These are phyloP conservation scores for Clarireedia paspali DNA, from an alignment of 2,329 filamentous ascomycete genomes.

Conservation along the genomic window DNA sequence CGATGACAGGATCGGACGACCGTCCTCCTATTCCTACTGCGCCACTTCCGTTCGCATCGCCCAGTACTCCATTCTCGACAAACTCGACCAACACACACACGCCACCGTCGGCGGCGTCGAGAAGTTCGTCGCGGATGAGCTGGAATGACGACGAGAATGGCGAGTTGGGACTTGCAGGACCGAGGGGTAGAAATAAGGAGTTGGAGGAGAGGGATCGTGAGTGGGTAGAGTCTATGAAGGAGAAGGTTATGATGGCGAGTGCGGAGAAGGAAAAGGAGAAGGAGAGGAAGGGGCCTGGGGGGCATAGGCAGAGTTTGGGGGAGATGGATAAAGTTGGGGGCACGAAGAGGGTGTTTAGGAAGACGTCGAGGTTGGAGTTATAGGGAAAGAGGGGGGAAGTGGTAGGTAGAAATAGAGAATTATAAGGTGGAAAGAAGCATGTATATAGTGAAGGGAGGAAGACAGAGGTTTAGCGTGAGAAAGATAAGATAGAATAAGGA, in stretches of 20 bases:
- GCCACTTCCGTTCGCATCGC: conserved; percentile 17
- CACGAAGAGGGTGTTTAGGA: conserved; percentile 60
- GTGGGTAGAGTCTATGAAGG: conserved; percentile 79
- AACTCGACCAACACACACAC: conserved; percentile 1
- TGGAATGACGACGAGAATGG: conserved; percentile 52
- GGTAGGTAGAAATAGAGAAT: too few relatives aligned
- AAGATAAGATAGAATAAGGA: too few relatives aligned
- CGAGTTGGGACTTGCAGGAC: conserved; percentile 57
- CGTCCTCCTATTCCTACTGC: too few relatives aligned
- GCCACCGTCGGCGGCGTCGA: conserved; percentile 12
- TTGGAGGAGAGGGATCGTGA: conserved; percentile 67
- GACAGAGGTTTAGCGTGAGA: too few relatives aligned
- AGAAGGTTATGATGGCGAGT: conserved; percentile 66
- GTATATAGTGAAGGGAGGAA: too few relatives aligned
- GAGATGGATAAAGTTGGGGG: conserved; percentile 65
- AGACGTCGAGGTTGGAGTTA: conserved; percentile 4
- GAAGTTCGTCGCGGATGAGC: conserved; percentile 37
- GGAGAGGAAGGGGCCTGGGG: conserved; percentile 39
- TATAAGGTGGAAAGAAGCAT: too few relatives aligned
- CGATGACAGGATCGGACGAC: too few relatives aligned
- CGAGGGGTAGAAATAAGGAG: conserved; percentile 54
- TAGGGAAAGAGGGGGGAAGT: not conserved
- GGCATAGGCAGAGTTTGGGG: conserved; percentile 41
- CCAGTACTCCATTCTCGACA: conserved; percentile 13
- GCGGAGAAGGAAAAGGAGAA: conserved; percentile 41